phyloP scores from a whole-genome alignment of 2,329 filamentous ascomycete species.

The Furcasterigmium furcatum region DNA sequence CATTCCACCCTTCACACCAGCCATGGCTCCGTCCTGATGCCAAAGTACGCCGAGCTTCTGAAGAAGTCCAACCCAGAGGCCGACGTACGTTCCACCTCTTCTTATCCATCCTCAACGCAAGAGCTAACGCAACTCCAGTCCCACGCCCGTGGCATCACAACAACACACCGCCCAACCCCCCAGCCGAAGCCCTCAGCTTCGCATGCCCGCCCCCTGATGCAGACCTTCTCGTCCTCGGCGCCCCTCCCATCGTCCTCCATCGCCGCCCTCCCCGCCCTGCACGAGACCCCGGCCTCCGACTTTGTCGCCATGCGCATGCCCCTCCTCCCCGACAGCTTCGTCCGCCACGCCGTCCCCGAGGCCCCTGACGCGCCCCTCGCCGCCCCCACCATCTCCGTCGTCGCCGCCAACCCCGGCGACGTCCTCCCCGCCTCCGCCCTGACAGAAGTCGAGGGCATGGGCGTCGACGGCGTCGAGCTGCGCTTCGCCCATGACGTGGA shows the following conservation, averaged over 20 bases:
- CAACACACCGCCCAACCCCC: conserved; percentile 44
- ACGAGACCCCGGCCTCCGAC: conserved; percentile 23
- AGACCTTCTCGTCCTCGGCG: conserved; percentile 54
- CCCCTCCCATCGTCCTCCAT: conserved; percentile 35
- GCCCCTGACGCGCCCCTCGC: conserved; percentile 35
- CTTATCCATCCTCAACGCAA: neutral
- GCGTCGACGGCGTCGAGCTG: conserved; percentile 52
- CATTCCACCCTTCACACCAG: conserved; percentile 24
- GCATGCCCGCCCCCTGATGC: conserved; percentile 52
- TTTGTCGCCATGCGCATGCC: conserved; percentile 49
- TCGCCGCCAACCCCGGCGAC: conserved; percentile 53
- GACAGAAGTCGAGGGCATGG: conserved; percentile 56
- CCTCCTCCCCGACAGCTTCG: conserved; percentile 57
- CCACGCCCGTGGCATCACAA: conserved; percentile 38
- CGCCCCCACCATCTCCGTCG: conserved; percentile 46
- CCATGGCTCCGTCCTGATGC: conserved; percentile 36
- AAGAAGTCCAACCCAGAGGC: conserved; percentile 29
- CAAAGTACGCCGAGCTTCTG: conserved; percentile 45
- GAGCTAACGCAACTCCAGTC: conserved; percentile 14
- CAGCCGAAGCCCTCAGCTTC: conserved; percentile 30
- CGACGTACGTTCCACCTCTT: conserved; percentile 31
- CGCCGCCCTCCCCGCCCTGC: conserved; percentile 47
- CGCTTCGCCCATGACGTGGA: conserved; percentile 43
- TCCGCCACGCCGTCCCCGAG: conserved; percentile 37
- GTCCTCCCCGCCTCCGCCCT: conserved; percentile 48